Evolutionary conservation across 768 basidiomycete genomes (phyloP), one percentile per base, ranked within the genome.

Genomic region (Lepiota subincarnata): DNA sequence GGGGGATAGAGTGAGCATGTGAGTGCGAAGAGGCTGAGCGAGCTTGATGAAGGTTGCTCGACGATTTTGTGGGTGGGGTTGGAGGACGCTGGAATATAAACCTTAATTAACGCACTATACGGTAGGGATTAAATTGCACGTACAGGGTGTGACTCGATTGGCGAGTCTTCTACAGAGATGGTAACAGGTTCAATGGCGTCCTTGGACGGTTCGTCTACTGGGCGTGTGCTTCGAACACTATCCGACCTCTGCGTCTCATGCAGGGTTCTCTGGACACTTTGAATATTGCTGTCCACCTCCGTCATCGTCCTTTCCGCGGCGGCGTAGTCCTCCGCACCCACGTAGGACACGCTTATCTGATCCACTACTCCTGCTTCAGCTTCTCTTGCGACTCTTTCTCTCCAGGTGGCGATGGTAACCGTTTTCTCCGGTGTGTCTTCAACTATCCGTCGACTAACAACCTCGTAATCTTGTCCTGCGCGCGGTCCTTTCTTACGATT

Each of bases 361-460:
- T 73, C 74, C 5, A 70, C 70, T 31, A 68, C 64, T 18, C 68
- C 63, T 28, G 64, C 59, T 39, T 63, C 66, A 8, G 67, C 64
- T 48, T 75, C 72, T 48, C 70, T 65, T 3, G 76, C 74, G 0
- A 80, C 77, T 40, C 78, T 75, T 59, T 83, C 78, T 31, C 81
- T 68, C 83, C 83, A 85, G 7, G 72, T 73, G 19, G 71, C 75
- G 50, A 85, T 76, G 43, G 78, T 80, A 4, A 80, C 78, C 6
- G 78, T 80, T 50, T 69, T 70, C 50, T 79, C 78, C 1, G 76
- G 73, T n/a, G 72, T 75, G 22, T 76, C 73, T 58, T 79, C 78
- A 24, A 80, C 55, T 20, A 80, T 70, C 37, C 65, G 66, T 34
- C 68, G 64, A 34, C 69, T 66, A 18, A 77, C 66, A 18, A 79